Conservation (phyloP, 208 protist species). For the Wallacemonas rigidus region DNA sequence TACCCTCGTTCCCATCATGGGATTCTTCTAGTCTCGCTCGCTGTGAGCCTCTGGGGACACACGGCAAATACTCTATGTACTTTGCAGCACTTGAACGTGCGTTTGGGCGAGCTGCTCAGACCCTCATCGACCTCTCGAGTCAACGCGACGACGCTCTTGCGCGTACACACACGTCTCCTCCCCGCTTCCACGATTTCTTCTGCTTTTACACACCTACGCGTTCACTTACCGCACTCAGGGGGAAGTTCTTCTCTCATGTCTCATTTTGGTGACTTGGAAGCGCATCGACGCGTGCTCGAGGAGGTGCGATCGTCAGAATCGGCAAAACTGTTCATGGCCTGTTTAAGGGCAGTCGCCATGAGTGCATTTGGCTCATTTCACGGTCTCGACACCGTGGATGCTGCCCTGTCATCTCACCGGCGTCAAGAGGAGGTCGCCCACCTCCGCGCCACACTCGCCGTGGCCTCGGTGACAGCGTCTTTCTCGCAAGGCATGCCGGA, state of each 20-base stretch:
- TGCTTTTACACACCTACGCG: not conserved
- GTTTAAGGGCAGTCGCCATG: constrained; percentile 14
- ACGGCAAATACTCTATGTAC: too few relatives aligned
- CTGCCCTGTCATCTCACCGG: not conserved
- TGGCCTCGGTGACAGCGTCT: constrained; percentile 9
- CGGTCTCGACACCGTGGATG: constrained; percentile 8
- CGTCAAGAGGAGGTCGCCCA: not conserved
- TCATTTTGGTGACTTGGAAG: constrained; percentile 41
- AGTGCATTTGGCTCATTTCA: constrained; percentile 19
- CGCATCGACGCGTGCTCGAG: constrained; percentile 34
- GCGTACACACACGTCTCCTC: not conserved
- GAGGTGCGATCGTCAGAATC: constrained; percentile 23
- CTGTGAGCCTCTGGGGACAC: too few relatives aligned
- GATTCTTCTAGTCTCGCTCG: too few relatives aligned
- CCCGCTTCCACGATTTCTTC: not conserved
- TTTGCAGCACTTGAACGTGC: too few relatives aligned
- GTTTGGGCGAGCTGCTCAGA: too few relatives aligned
- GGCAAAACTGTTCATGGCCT: constrained; percentile 21
- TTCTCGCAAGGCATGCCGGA: constrained; percentile 8
- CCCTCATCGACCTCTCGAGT: too few relatives aligned
- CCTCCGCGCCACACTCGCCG: constrained; percentile 7
- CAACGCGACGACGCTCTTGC: too few relatives aligned
- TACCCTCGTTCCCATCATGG: too few relatives aligned
- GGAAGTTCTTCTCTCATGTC: constrained; percentile 19
- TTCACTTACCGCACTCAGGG: not conserved